Conservation (phyloP, 1,139 yeast species). For the Taphrina communis region DNA sequence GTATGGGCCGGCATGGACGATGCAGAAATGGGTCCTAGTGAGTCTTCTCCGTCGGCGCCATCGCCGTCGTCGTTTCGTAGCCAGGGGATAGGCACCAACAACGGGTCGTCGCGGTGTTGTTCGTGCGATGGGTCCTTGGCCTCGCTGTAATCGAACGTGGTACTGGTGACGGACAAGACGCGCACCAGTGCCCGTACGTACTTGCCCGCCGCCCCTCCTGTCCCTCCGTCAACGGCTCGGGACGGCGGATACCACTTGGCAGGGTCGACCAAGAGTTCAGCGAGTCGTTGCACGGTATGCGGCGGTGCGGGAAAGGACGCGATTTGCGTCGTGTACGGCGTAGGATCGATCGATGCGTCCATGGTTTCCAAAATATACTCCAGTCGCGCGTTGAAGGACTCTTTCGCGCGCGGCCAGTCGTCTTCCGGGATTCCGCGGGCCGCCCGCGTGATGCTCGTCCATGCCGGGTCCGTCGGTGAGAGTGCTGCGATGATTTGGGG, state of each 20-base stretch:
- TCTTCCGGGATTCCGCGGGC: background rate
- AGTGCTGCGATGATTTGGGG: background rate
- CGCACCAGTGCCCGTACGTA: constrained; percentile 53
- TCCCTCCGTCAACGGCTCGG: constrained; percentile 41
- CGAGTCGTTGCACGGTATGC: constrained; percentile 62
- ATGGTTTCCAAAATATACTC: background rate
- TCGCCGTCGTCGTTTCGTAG: background rate
- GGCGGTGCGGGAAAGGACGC: constrained; percentile 54
- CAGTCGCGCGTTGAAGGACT: constrained; percentile 3
- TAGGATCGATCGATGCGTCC: background rate
- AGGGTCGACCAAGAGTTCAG: constrained; percentile 60
- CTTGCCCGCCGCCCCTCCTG: constrained; percentile 45
- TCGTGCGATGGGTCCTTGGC: background rate
- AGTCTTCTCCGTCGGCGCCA: background rate
- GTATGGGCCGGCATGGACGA: background rate
- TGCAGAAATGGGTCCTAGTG: background rate
- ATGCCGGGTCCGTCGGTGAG: background rate
- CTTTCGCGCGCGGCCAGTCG: constrained; percentile 14
- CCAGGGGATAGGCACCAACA: constrained; percentile 39
- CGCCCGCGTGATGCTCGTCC: background rate
- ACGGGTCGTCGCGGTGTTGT: constrained; percentile 13
- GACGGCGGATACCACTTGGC: constrained; percentile 52
- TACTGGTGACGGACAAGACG: constrained; percentile 44
- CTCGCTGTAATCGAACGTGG: constrained; percentile 22
- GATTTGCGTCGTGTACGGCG: constrained; percentile 7